Percentiles rank a stretch among this genome's conserved stretches.
Conservation (phyloP, 202 grass and related monocot species). For the Zoysia matrella region DNA sequence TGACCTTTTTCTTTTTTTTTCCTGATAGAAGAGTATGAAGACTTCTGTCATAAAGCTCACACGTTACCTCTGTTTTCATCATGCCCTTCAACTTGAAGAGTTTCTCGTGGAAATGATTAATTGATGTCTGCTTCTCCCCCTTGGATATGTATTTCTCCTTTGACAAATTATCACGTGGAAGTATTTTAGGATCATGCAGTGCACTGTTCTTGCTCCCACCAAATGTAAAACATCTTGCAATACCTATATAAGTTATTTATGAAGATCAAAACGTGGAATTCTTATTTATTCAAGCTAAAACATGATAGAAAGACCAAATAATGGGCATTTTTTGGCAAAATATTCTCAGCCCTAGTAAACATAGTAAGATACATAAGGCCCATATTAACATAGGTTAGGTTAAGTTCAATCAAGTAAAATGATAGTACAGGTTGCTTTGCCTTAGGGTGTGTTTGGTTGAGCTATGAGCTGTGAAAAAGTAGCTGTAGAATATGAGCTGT, state of each 20-base stretch:
- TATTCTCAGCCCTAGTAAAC: slow-evolving; percentile 8
- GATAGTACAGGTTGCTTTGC: background rate
- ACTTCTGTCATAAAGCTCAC: slow-evolving; percentile 12
- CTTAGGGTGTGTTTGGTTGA: background rate
- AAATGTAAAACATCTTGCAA: slow-evolving; percentile 94
- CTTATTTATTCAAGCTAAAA: slow-evolving; percentile 5
- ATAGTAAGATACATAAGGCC: background rate
- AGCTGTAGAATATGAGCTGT: too few species aligned
- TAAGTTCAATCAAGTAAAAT: slow-evolving; percentile 3
- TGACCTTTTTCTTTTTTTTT: too few species aligned
- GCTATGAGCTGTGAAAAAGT: too few species aligned
- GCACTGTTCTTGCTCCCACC: slow-evolving; percentile 76
- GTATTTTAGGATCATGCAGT: slow-evolving; percentile 85
- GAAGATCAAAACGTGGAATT: background rate
- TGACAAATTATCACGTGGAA: slow-evolving; percentile 65
- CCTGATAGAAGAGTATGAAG: background rate
- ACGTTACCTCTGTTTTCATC: slow-evolving; percentile 92
- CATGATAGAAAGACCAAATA: background rate
- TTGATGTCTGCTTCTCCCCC: slow-evolving; percentile 77
- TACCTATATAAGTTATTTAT: slow-evolving; percentile 48
- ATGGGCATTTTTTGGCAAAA: background rate
- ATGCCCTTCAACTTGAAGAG: slow-evolving; percentile 92
- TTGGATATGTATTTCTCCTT: slow-evolving; percentile 88
- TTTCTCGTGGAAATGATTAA: slow-evolving; percentile 98
- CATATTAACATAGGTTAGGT: background rate